A percentile compares a stretch with the other conserved stretches of the same genome.
These are phyloP conservation scores for Russula compacta DNA, from an alignment of 768 basidiomycete species.

Conservation along the genomic window DNA sequence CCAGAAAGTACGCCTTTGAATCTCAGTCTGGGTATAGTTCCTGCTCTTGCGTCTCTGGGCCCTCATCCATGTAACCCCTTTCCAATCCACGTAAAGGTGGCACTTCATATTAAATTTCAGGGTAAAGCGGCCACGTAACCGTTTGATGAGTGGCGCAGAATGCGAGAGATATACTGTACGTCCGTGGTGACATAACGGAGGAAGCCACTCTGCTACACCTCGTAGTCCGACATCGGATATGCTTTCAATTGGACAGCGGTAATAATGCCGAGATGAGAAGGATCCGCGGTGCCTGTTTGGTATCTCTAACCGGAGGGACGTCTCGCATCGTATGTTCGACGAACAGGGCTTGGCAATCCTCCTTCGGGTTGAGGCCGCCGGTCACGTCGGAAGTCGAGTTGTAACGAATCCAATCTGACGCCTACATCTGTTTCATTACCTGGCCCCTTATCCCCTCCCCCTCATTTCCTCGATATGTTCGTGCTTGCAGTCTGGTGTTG, in stretches of 20 bases:
- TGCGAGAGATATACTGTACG: too few relatives aligned
- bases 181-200: background rate
- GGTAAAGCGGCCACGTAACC: background rate
- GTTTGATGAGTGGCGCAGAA: background rate
- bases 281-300: background rate
- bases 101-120: constrained; percentile 24
- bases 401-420: too few relatives aligned
- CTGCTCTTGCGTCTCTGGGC: background rate
- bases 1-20: background rate
- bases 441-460: too few relatives aligned
- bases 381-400: too few relatives aligned
- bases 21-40: background rate
- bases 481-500: too few relatives aligned
- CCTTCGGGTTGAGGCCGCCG: too few relatives aligned
- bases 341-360: too few relatives aligned
- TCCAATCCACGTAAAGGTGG: constrained; percentile 34
- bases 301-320: background rate
- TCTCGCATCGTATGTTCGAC: background rate
- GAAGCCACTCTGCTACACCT: background rate
- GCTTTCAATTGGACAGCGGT: background rate
- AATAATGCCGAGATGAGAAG: background rate
- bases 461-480: too few relatives aligned
- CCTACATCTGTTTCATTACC: too few relatives aligned
- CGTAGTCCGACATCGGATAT: background rate
- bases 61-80: constrained; percentile 29